A percentile compares a stretch with the other conserved stretches of the same genome.
phyloP scores from a whole-genome alignment of 2,329 filamentous ascomycete species.

The Eutypella sp. region DNA sequence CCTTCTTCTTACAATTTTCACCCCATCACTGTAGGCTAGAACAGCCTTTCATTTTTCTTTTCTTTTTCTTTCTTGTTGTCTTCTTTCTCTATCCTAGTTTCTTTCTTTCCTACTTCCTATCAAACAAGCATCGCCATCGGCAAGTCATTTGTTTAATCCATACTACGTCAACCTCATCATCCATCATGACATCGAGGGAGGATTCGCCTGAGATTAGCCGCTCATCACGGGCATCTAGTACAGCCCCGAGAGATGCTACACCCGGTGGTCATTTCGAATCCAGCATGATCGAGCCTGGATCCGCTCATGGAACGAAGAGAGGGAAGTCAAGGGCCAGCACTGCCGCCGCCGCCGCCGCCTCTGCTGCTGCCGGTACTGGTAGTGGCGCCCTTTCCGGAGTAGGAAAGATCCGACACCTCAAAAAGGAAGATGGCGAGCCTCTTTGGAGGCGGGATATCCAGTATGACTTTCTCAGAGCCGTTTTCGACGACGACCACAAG shows the following conservation, averaged over 20 bases:
- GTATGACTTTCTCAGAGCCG: constrained; percentile 74
- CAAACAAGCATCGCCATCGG: too few species aligned
- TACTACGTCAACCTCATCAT: not conserved
- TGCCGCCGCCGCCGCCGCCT: constrained; percentile 9
- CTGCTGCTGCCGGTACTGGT: constrained; percentile 1
- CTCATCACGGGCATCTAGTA: constrained; percentile 23
- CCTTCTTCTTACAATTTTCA: too few species aligned
- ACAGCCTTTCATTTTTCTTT: too few species aligned
- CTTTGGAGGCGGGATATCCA: constrained; percentile 86
- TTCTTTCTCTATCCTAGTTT: not conserved
- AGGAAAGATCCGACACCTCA: constrained; percentile 76
- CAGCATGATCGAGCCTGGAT: constrained; percentile 20
- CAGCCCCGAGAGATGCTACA: constrained; percentile 13
- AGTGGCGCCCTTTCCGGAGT: constrained; percentile 24
- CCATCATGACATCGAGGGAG: constrained; percentile 22
- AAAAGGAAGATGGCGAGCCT: constrained; percentile 84
- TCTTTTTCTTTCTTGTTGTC: too few species aligned
- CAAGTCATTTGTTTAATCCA: too few species aligned
- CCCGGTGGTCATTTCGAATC: constrained; percentile 20
- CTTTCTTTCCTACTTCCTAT: not conserved
- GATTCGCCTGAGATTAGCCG: constrained; percentile 15
- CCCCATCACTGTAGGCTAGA: too few species aligned
- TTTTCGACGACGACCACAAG: constrained; percentile 68
- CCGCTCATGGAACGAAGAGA: constrained; percentile 18
- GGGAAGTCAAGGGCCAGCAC: constrained; percentile 19